These are phyloP conservation scores for Strigomonas galati DNA, from an alignment of 208 protist genomes.

Conservation along the genomic window DNA sequence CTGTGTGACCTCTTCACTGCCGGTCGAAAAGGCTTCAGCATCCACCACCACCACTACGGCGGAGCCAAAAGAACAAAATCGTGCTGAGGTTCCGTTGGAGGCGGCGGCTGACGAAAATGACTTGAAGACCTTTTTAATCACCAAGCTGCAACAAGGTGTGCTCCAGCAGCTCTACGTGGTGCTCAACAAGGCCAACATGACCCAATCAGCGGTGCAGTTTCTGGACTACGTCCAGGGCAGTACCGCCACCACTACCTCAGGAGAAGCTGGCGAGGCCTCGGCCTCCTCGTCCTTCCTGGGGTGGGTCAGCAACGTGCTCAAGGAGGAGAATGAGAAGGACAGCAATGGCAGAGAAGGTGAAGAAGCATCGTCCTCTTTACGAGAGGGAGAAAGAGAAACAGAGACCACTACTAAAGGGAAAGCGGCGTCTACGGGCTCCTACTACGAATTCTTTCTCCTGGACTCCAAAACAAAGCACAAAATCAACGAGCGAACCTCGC, in stretches of 20 bases:
- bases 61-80: no score
- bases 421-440: no score
- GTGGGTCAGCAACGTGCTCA: neutral
- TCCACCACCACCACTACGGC: no score
- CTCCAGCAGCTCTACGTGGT: constrained; percentile 38
- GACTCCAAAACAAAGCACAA: no score
- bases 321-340: neutral
- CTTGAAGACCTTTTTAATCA: constrained; percentile 14
- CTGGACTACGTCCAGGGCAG: neutral
- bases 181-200: constrained; percentile 51
- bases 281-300: neutral
- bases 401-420: no score
- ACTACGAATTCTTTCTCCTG: no score
- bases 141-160: constrained; percentile 27
- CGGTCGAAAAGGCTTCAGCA: no score
- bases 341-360: neutral
- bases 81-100: no score
- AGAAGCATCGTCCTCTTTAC: neutral
- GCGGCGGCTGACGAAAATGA: no score
- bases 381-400: no score
- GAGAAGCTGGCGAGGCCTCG: neutral
- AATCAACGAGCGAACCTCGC: no score
- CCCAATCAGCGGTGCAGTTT: constrained; percentile 27
- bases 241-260: neutral
- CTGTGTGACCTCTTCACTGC: no score